Conservation (phyloP, 441 rosid species). For the Populus trichocarpa region DNA sequence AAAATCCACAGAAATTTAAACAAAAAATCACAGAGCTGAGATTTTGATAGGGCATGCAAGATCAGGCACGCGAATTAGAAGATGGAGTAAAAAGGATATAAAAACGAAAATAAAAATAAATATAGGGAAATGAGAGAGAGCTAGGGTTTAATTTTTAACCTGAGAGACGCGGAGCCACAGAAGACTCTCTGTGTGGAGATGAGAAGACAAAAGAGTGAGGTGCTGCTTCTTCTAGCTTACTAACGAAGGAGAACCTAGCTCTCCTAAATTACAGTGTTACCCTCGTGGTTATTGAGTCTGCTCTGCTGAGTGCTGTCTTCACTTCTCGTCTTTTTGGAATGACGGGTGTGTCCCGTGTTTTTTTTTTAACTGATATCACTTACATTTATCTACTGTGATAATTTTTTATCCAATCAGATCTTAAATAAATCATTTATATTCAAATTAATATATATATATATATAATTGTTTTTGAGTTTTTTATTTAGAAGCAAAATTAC, state of each 20-base stretch:
- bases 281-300: not conserved
- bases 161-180: slow-evolving; percentile 28
- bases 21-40: not conserved
- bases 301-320: too few species aligned
- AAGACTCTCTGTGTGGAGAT: not conserved
- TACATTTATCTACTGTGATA: not conserved
- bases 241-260: not conserved
- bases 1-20: not conserved
- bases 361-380: not conserved
- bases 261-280: not conserved
- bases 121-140: slow-evolving; percentile 3
- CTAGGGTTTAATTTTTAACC: slow-evolving; percentile 27
- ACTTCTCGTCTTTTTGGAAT: too few species aligned
- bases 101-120: not conserved
- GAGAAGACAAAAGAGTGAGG: not conserved
- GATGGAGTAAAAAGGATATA: not conserved
- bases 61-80: not conserved
- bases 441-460: too few species aligned
- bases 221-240: not conserved
- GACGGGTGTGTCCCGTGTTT: not conserved
- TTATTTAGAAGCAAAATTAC: too few species aligned
- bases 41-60: not conserved
- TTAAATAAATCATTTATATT: not conserved
- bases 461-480: too few species aligned
- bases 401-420: not conserved